Evolutionary conservation across 148 eudicot genomes (phyloP).

Genomic region (Rhododendron molle): DNA sequence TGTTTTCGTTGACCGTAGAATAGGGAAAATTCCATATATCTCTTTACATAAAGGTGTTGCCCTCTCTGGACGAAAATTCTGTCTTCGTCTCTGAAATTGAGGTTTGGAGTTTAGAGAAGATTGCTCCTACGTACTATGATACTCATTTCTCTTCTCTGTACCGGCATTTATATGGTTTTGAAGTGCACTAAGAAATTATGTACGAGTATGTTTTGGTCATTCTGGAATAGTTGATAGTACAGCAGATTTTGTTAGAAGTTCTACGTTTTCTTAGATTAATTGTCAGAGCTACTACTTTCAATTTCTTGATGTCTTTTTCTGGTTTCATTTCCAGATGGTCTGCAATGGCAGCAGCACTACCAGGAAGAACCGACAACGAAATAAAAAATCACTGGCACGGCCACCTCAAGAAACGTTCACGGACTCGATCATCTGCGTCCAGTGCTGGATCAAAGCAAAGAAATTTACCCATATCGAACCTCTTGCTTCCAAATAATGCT

Average conservation of each 20-base stretch:
- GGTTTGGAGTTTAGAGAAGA: background rate
- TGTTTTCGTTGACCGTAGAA: too few species aligned
- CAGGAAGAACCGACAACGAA: constrained; percentile 1
- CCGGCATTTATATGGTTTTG: background rate
- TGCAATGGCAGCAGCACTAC: constrained; percentile 7
- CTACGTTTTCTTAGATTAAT: background rate
- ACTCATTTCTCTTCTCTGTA: background rate
- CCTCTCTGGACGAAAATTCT: background rate
- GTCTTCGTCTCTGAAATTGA: background rate
- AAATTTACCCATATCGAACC: background rate
- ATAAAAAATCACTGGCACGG: constrained; percentile 8
- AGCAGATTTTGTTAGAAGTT: background rate
- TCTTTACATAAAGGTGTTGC: too few species aligned
- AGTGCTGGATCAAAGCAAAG: background rate
- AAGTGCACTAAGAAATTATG: background rate
- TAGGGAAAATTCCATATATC: too few species aligned
- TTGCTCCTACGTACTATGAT: background rate
- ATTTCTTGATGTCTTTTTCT: background rate
- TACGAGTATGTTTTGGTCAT: background rate
- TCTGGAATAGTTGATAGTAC: background rate
- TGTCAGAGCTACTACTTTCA: background rate
- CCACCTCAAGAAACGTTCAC: constrained; percentile 3
- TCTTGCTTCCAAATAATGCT: background rate
- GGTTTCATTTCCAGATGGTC: constrained; percentile 8
- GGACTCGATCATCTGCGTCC: background rate